Percentiles rank a stretch among this genome's conserved stretches.
Conservation (phyloP, 176 grass and related monocot genomes). For the Typha latifolia region DNA sequence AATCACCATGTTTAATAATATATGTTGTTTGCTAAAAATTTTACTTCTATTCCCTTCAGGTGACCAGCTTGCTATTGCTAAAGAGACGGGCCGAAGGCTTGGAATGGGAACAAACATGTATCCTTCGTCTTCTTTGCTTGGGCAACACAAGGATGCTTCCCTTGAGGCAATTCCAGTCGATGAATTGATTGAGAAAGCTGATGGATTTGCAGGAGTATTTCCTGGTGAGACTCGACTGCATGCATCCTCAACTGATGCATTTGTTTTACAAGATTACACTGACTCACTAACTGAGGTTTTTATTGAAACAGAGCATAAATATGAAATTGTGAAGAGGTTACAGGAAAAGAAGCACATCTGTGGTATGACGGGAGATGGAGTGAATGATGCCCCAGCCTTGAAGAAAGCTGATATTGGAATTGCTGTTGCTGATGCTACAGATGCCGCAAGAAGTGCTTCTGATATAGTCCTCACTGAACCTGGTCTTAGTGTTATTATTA, state of each 20-base stretch:
- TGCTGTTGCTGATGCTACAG: constrained; percentile 92
- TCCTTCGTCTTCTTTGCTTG: constrained; percentile 87
- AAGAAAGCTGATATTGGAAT: constrained; percentile 98
- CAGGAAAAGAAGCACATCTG: constrained; percentile 98
- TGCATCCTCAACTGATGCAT: not conserved
- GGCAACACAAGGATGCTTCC: constrained; percentile 64
- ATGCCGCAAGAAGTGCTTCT: constrained; percentile 82
- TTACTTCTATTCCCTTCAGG: constrained; percentile 28
- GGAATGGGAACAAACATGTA: constrained; percentile 99
- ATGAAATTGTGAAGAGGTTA: constrained; percentile 92
- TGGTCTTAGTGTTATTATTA: constrained; percentile 96
- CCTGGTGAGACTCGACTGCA: constrained; percentile 37
- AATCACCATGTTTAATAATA: not conserved
- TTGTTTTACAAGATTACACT: not conserved
- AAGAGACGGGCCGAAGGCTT: constrained; percentile 95
- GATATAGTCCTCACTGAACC: constrained; percentile 95
- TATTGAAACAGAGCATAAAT: constrained; percentile 73
- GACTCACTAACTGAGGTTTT: not conserved
- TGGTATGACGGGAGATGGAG: constrained; percentile 97
- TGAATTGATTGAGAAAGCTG: constrained; percentile 97
- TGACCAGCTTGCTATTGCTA: constrained; percentile 95
- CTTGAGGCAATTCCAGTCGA: constrained; percentile 72
- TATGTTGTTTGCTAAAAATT: not conserved
- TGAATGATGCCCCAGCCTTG: constrained; percentile 87
- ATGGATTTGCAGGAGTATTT: constrained; percentile 98